Base-by-base conservation (phyloP, 2,329 filamentous ascomycete species). In the Fragosphaeria purpurea region DNA sequence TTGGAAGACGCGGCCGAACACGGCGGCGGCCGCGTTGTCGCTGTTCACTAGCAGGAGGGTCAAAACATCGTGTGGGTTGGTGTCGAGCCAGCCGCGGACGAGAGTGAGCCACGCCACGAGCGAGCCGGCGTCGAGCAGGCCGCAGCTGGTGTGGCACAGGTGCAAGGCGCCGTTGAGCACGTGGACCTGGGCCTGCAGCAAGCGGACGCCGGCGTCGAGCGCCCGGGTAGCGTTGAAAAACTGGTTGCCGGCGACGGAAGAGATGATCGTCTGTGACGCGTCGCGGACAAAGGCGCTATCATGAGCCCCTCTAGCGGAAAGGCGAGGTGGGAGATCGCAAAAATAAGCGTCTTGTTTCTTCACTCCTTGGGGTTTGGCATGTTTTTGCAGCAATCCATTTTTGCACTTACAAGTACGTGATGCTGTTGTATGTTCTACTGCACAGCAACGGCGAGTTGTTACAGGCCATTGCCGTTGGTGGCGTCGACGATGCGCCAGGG, bases 401-500 rank as follows among this genome's bases (percentile, higher is more conserved):
- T 11, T 3, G 7, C 7, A 41, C 47, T 46, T n/a, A 50, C 48
- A 91, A 78, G 64, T 90, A 77, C 4, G 86, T 90, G 58, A 93
- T 77, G 57, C 85, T 80, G 68, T 80, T 82, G 70, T 93, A 93
- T 13, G 77, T 69, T 56, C 79, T 79, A 54, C 69, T 71, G 71
- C 88, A 93, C 41, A 93, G 76, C 42, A 74, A 69, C 0, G 86
- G 85, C 1, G 85, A 88, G 72, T 91, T 91, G 70, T 93, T 93
- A 76, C 88, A 93, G 35, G 82, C 79, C 30, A 49, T 44, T 30
- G 46, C 42, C 35, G 51, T 38, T 34, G 41, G 39, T 4, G 47
- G n/a, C 4, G 33, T 35, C 9, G 44, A 5, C 10, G 35, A 37
- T 11, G 35, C 35, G 35, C 35, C 11, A 37, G 35, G 35, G 35